Evolutionary conservation across 495 filamentous ascomycete genomes (phyloP).

Genomic region (Lepidopterella palustris): DNA sequence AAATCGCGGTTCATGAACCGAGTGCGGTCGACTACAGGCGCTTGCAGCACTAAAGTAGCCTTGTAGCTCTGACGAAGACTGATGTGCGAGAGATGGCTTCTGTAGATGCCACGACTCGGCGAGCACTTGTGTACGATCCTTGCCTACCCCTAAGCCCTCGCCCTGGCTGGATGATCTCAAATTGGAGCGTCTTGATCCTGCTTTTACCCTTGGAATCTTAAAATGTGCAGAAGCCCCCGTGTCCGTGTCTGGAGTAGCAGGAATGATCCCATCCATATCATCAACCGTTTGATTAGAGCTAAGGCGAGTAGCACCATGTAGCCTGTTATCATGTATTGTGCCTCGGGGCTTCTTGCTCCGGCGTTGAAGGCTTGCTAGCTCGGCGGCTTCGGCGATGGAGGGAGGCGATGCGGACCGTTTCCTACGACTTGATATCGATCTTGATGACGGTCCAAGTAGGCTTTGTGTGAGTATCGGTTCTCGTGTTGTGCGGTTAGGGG

Average conservation of each 20-base stretch:
- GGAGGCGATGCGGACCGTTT: slow-evolving; percentile 53
- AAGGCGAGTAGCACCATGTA: not conserved
- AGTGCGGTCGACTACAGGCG: not conserved
- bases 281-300: slow-evolving; percentile 19
- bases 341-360: slow-evolving; percentile 34
- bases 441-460: slow-evolving; percentile 1
- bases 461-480: not conserved
- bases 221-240: slow-evolving; percentile 14
- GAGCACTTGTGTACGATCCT: not conserved
- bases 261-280: slow-evolving; percentile 21
- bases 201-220: slow-evolving; percentile 18
- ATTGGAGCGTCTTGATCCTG: slow-evolving; percentile 11
- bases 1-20: slow-evolving; percentile 7
- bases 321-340: slow-evolving; percentile 9
- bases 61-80: slow-evolving; percentile 1
- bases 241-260: slow-evolving; percentile 28
- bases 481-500: slow-evolving; percentile 11
- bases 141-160: not conserved
- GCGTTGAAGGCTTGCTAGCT: slow-evolving; percentile 40
- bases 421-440: slow-evolving; percentile 30
- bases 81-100: slow-evolving; percentile 10
- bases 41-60: not conserved
- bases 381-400: slow-evolving; percentile 53
- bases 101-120: slow-evolving; percentile 18
- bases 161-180: slow-evolving; percentile 18